A percentile compares a stretch with the other conserved stretches of the same genome.
phyloP scores from a whole-genome alignment of 768 basidiomycete genomes.

The Lactifluus piperatus region DNA sequence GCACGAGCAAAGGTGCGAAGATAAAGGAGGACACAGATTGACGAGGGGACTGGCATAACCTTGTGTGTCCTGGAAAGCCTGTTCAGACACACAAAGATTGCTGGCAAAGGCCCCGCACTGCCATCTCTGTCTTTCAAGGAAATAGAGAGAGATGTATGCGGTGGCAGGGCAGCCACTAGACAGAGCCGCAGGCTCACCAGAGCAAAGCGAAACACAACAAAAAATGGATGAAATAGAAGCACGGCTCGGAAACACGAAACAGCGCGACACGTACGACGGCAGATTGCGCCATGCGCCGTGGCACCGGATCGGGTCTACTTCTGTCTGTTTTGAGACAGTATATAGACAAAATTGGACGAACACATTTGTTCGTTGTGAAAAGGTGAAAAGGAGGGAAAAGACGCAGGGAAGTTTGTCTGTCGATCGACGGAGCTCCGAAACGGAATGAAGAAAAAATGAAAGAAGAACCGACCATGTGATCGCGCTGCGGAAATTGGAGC shows the following conservation, averaged over 20 bases:
- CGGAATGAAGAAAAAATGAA: background rate
- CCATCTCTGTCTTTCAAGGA: background rate
- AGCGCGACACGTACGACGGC: background rate
- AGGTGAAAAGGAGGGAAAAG: background rate
- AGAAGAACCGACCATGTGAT: background rate
- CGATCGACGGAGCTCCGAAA: background rate
- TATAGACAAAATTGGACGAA: background rate
- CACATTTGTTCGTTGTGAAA: slow-evolving; percentile 1
- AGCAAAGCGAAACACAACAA: background rate
- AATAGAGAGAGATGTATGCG: background rate
- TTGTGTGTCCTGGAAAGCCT: background rate
- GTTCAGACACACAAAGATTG: background rate
- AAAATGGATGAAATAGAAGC: slow-evolving; percentile 12
- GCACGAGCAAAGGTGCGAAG: background rate
- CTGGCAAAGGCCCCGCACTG: background rate
- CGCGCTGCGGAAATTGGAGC: background rate
- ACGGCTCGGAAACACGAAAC: background rate
- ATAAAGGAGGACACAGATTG: background rate
- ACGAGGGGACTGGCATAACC: background rate
- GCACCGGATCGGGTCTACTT: background rate
- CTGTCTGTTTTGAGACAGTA: no score
- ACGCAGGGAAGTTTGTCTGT: background rate
- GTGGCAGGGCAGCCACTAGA: background rate
- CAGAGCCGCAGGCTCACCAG: background rate
- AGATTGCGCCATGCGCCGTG: background rate